Evolutionary conservation across 202 grass and related monocot species (phyloP).

Genomic region (Carex arenaria): DNA sequence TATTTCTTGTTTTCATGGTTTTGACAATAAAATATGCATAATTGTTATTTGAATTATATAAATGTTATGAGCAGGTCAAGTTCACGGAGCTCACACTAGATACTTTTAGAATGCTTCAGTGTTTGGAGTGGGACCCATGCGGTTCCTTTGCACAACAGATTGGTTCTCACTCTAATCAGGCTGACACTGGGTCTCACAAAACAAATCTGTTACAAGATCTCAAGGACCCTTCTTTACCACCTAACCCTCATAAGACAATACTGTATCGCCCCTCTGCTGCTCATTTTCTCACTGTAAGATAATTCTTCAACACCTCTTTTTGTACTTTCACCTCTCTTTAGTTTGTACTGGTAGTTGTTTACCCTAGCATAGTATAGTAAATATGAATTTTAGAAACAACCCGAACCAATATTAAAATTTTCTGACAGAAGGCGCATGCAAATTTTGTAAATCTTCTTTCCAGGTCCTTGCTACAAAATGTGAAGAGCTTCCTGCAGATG

Average conservation of each 20-base stretch:
- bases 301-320: not conserved
- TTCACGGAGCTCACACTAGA: slow-evolving; percentile 87
- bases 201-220: slow-evolving; percentile 68
- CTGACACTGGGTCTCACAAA: slow-evolving; percentile 54
- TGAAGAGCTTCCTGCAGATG: slow-evolving; percentile 76
- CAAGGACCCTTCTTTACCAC: slow-evolving; percentile 67
- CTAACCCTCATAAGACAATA: slow-evolving; percentile 77
- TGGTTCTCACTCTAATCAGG: slow-evolving; percentile 40
- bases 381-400: slow-evolving; percentile 17
- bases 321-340: slow-evolving; percentile 4
- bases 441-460: slow-evolving; percentile 5
- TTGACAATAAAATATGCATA: not conserved
- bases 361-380: not conserved
- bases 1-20: not conserved
- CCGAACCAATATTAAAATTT: not conserved
- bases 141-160: slow-evolving; percentile 69
- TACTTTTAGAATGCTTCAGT: slow-evolving; percentile 93
- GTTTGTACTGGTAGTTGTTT: not conserved
- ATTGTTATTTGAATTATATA: not conserved
- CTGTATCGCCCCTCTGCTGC: slow-evolving; percentile 61
- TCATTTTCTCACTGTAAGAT: slow-evolving; percentile 75
- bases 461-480: slow-evolving; percentile 94
- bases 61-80: slow-evolving; percentile 58
- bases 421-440: not conserved
- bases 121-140: slow-evolving; percentile 89